A percentile compares a stretch with the other conserved stretches of the same genome.
phyloP scores from a whole-genome alignment of 768 basidiomycete species.

The Boletus rex-veris region DNA sequence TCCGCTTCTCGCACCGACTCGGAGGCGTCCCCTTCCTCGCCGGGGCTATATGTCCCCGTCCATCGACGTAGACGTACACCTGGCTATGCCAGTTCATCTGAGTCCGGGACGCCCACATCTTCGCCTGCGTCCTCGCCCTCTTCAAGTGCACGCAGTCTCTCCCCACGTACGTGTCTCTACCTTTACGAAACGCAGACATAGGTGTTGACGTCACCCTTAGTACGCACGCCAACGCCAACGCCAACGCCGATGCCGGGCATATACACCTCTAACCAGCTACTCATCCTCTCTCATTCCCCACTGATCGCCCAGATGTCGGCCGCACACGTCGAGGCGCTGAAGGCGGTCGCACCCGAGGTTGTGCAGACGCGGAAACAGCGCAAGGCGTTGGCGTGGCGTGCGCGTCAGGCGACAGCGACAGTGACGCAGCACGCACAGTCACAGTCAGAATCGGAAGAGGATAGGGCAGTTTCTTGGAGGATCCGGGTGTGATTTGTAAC shows the following conservation, averaged over 20 bases:
- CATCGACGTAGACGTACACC: slow-evolving; percentile 31
- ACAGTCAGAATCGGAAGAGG: slow-evolving; percentile 17
- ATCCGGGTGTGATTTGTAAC: not conserved
- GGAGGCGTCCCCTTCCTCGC: not conserved
- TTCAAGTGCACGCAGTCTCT: slow-evolving; percentile 5
- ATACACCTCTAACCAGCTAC: slow-evolving; percentile 26
- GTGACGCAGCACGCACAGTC: not conserved
- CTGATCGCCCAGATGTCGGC: slow-evolving; percentile 13
- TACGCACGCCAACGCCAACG: too few species aligned
- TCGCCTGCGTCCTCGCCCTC: slow-evolving; percentile 9
- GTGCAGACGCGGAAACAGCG: slow-evolving; percentile 25
- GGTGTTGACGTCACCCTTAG: too few species aligned
- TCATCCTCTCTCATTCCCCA: slow-evolving; percentile 23
- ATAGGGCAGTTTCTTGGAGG: slow-evolving; percentile 16
- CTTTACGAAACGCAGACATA: too few species aligned
- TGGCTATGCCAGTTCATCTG: not conserved
- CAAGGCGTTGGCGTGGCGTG: slow-evolving; percentile 24
- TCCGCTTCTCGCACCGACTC: not conserved
- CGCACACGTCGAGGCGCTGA: slow-evolving; percentile 7
- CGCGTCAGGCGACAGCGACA: not conserved
- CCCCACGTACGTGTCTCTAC: slow-evolving; percentile 1
- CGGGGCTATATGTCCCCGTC: slow-evolving; percentile 38
- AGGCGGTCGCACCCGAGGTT: slow-evolving; percentile 25
- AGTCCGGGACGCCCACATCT: not conserved
- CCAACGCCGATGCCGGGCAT: slow-evolving; percentile 4